Conservation (phyloP, 1,284 basidiomycete species). For the Pseudozyma thailandica region DNA sequence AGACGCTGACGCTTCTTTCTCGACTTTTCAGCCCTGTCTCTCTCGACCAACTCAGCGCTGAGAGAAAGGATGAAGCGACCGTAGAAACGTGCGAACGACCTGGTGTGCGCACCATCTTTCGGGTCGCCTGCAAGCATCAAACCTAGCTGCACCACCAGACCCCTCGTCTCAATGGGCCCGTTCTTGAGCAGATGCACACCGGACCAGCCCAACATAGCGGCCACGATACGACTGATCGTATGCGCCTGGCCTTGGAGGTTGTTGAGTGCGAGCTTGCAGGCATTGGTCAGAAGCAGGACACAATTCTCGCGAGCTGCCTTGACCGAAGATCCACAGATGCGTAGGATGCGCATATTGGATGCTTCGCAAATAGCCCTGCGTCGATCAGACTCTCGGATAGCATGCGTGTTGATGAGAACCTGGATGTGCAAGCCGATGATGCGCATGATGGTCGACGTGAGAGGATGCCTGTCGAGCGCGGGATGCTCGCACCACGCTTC, state of each 20-base stretch:
- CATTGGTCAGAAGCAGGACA: constrained; percentile 30
- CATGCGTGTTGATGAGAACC: constrained; percentile 48
- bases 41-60: constrained; percentile 45
- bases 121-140: constrained; percentile 45
- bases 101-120: constrained; percentile 29
- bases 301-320: constrained; percentile 44
- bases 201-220: constrained; percentile 48
- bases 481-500: constrained; percentile 53
- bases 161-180: constrained; percentile 46
- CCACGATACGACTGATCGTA: constrained; percentile 35
- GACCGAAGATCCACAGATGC: constrained; percentile 36
- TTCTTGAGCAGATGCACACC: constrained; percentile 50
- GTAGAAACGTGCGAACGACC: constrained; percentile 47
- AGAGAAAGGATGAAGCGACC: constrained; percentile 49
- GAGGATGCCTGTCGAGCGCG: constrained; percentile 25
- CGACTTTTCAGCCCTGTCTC: constrained; percentile 44
- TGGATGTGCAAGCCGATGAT: constrained; percentile 49
- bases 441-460: constrained; percentile 47
- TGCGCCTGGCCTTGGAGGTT: constrained; percentile 33
- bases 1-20: constrained; percentile 42
- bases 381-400: constrained; percentile 45
- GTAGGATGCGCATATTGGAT: constrained; percentile 42
- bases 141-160: constrained; percentile 44
- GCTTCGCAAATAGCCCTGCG: constrained; percentile 41
- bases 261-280: constrained; percentile 35